A percentile compares a stretch with the other conserved stretches of the same genome.
These are phyloP conservation scores for Leishmania amazonensis DNA, from an alignment of 208 protist species.

Conservation along the genomic window DNA sequence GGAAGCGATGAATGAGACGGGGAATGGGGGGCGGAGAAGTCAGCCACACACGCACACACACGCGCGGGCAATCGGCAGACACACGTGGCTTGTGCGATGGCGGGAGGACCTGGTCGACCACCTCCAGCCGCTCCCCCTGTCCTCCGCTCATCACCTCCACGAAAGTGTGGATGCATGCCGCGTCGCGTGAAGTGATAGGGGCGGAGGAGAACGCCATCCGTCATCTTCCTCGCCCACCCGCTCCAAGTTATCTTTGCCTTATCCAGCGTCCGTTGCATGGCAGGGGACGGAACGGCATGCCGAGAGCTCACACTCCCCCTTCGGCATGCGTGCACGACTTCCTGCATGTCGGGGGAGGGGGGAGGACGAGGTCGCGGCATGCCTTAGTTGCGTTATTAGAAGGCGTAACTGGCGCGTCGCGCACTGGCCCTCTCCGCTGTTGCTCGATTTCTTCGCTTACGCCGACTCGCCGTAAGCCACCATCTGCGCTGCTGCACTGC, in stretches of 20 bases:
- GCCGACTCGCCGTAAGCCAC: background rate
- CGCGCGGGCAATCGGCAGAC: background rate
- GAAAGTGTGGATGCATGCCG: background rate
- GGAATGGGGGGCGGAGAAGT: background rate
- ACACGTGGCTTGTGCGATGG: background rate
- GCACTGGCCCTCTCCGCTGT: background rate
- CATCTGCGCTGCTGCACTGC: background rate
- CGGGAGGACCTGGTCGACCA: background rate
- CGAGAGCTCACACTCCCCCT: background rate
- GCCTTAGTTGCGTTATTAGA: background rate
- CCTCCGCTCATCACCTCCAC: background rate
- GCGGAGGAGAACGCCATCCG: background rate
- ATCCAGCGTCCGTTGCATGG: background rate
- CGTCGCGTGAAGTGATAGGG: background rate
- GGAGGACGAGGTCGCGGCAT: background rate
- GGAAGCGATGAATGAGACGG: background rate
- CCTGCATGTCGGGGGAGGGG: background rate
- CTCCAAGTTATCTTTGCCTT: background rate
- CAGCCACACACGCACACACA: background rate
- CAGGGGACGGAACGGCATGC: background rate
- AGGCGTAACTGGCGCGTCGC: background rate
- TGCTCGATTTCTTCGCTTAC: background rate
- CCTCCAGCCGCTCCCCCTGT: background rate
- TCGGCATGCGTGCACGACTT: background rate
- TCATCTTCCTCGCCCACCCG: background rate